These are phyloP conservation scores for Epichloe brachyelytri DNA, from an alignment of 2,329 filamentous ascomycete species.

Conservation along the genomic window DNA sequence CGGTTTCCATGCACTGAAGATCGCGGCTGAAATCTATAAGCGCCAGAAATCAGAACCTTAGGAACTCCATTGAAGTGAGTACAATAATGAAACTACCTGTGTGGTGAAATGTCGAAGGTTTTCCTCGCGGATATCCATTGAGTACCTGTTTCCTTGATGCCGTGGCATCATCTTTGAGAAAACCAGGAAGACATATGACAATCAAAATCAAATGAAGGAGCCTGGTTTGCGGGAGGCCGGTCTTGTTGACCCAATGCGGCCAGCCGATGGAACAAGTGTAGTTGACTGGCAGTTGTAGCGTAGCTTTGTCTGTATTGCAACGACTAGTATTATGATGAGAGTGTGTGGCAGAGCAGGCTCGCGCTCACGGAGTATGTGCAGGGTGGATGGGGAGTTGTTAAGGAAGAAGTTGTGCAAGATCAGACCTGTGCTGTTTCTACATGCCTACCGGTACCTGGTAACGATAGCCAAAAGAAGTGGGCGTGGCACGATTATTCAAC, in stretches of 20 bases:
- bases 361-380: too few species aligned
- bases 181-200: constrained; percentile 16
- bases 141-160: constrained; percentile 62
- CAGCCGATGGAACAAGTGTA: not conserved
- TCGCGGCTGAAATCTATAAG: constrained; percentile 59
- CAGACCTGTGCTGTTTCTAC: too few species aligned
- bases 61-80: not conserved
- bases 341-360: too few species aligned
- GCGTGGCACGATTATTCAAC: too few species aligned
- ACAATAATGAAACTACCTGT: constrained; percentile 46
- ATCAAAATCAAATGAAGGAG: not conserved
- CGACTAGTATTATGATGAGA: not conserved
- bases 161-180: constrained; percentile 66
- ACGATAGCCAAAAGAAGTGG: too few species aligned
- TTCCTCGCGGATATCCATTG: constrained; percentile 70
- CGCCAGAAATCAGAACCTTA: not conserved
- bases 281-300: not conserved
- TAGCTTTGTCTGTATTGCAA: not conserved
- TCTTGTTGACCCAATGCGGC: not conserved
- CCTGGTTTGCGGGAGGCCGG: not conserved
- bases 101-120: constrained; percentile 78
- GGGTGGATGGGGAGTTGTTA: too few species aligned
- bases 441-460: too few species aligned
- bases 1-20: constrained; percentile 58
- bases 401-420: too few species aligned